Percentiles rank a stretch among this genome's conserved stretches.
Evolutionary conservation across 106 monocot genomes (phyloP).

Genomic region (Platanthera guangdongensis): DNA sequence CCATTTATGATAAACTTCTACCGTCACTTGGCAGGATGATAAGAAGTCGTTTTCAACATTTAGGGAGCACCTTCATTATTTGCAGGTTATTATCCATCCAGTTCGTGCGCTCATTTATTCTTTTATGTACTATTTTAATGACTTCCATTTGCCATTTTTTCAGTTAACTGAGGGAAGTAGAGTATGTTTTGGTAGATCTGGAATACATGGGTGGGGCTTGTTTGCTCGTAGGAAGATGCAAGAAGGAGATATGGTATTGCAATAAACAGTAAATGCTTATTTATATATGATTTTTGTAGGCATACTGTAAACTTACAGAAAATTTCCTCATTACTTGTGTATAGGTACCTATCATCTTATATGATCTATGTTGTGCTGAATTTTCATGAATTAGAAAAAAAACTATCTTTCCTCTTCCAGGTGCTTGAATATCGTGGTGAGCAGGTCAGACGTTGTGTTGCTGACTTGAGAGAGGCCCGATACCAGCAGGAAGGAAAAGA

Average conservation of each 20-base stretch:
- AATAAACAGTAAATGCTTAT: background rate
- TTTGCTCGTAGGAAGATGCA: conserved; percentile 87
- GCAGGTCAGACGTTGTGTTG: conserved; percentile 81
- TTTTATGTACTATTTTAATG: conserved; percentile 10
- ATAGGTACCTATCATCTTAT: background rate
- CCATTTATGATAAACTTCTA: background rate
- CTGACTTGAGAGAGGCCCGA: conserved; percentile 77
- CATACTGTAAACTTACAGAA: background rate
- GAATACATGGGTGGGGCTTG: conserved; percentile 97
- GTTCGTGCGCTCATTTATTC: background rate
- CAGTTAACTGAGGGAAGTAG: conserved; percentile 68
- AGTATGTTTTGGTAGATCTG: conserved; percentile 97
- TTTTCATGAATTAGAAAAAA: background rate
- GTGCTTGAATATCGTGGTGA: conserved; percentile 94
- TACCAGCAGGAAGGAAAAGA: conserved; percentile 79
- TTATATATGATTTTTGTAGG: background rate
- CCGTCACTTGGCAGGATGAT: conserved; percentile 43
- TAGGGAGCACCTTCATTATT: conserved; percentile 71
- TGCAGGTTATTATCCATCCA: conserved; percentile 46
- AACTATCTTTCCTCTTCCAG: conserved; percentile 17
- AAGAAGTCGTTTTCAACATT: conserved; percentile 73
- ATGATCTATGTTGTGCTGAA: background rate
- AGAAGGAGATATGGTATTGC: conserved; percentile 97
- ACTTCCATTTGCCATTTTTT: conserved; percentile 13
- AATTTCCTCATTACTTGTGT: background rate